Evolutionary conservation across 257 asterid species (phyloP), one percentile per base, ranked within the genome.

Genomic region (Sherardia arvensis): DNA sequence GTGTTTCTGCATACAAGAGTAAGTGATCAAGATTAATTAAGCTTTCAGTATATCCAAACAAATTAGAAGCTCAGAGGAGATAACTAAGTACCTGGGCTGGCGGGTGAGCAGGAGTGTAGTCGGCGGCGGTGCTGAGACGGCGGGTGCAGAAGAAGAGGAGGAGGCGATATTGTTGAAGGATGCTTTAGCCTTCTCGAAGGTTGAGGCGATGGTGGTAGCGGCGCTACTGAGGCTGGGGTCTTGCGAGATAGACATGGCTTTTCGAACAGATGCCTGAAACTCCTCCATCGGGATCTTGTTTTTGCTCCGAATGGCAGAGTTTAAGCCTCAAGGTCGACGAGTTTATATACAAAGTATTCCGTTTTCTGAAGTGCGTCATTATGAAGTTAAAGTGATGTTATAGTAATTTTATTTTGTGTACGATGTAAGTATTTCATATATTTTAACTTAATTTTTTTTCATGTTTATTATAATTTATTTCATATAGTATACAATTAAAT

Each of bases 21-120:
- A 55, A 55, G 20, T 21, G 23, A 64, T 43, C 34, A 57, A 10
- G 23, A 11, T 30, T 59, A 20, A 27, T 15, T 15, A 8, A 17
- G 7, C 20, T 0, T 25, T 30, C 28, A 59, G 27, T 14, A 43
- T 14, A 43, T 43, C 51, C 51, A 43, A 43, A 7, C 17, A 20
- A 32, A 43, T 15, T 17, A 1, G 21, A 43, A 15, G 51, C 21
- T 15, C n/a, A 3, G 17, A 43, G 51, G 49, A 43, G 20, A 43
- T 43, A 12, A 15, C 49, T 4, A 54, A 22, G 36, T 22, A 88
- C 96, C 83, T 74, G 33, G 90, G 72, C 7, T 85, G 76, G 36
- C 83, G 83, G 66, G 78, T 62, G 65, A 84, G 78, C 65, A 86
- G 27, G 69, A 77, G 64, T 25, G 71, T 72, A 61, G 94, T 74